Conservation (phyloP, 164 flowering plant species). For the Kingdonia uniflora region DNA sequence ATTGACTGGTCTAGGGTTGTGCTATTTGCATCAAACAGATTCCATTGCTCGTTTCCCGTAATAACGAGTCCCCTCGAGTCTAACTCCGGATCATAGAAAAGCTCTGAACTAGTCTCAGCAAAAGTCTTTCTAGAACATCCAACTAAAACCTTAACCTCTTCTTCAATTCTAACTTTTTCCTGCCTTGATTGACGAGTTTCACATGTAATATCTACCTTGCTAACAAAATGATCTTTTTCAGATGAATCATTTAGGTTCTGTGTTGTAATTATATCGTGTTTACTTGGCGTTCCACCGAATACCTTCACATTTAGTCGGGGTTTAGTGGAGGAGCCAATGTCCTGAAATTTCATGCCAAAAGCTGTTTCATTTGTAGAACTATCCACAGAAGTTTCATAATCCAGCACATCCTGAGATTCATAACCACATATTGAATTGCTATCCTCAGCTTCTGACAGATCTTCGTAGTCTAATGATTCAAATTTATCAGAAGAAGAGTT, state of each 20-base stretch:
- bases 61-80: neutral
- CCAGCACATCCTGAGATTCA: slow-evolving; percentile 10
- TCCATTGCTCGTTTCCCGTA: no score
- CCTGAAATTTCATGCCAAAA: slow-evolving; percentile 2
- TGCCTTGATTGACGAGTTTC: neutral
- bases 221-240: neutral
- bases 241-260: neutral
- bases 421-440: neutral
- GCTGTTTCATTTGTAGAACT: slow-evolving; percentile 3
- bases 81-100: neutral
- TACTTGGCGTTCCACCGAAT: neutral
- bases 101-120: no score
- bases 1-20: no score
- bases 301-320: slow-evolving; percentile 1
- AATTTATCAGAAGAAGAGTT: slow-evolving; percentile 19
- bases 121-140: no score
- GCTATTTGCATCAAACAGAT: no score
- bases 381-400: slow-evolving; percentile 6
- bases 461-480: slow-evolving; percentile 20
- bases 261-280: neutral
- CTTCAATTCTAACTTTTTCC: neutral
- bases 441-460: slow-evolving; percentile 13
- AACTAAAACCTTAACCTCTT: neutral
- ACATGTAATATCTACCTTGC: neutral
- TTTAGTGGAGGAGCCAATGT: slow-evolving; percentile 2